Base-by-base conservation (phyloP, 2,329 filamentous ascomycete species). In the Anisogramma anomala region DNA sequence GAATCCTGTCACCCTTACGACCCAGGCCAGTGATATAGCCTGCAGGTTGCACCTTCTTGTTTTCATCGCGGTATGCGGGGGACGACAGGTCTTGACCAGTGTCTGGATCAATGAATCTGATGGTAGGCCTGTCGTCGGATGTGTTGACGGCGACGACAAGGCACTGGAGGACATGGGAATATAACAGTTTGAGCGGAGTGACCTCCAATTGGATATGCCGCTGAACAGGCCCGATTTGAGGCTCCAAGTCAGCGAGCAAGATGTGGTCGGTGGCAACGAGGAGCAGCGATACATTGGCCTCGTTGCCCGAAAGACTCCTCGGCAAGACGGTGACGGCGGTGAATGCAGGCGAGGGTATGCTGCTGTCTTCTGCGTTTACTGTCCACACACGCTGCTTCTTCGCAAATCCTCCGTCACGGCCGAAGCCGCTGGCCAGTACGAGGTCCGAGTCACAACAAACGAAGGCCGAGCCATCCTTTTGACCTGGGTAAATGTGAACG, bases 1-100 rank as follows among this genome's bases (percentile, higher is more conserved):
- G 65, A 1, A 87, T 71, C 28, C 66, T 67, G 47, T 82, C 77
- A 1, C 71, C 71, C 1, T 58, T 48, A 33, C 72, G 67, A 1
- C 72, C 73, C 13, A 86, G 61, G 3, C 71, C 70, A 13, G 65
- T 67, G 22, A 79, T 70, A 42, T 69, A 72, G 1, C 68, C 59
- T 0, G 66, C 56, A 0, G 59, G 53, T 3, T 61, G 37, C 36
- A 17, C 41, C 9, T 57, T 13, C 59, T 62, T 3, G 61, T 58
- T 30, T 60, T 67, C 41, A 69, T 63, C 2, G 56, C 53, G 31
- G n/a, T 40, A 30, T 3, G 30, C n/a, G 15, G 41, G 35, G 10
- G 28, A 7, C 0, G 73, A 74, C 1, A 79, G 52, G 41, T 72
- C 63, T 4, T 57, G 52, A 1, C 76, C 77, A 0, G 69, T 72